phyloP scores from a whole-genome alignment of 2,329 filamentous ascomycete species.

The Monosporascus cannonballus region DNA sequence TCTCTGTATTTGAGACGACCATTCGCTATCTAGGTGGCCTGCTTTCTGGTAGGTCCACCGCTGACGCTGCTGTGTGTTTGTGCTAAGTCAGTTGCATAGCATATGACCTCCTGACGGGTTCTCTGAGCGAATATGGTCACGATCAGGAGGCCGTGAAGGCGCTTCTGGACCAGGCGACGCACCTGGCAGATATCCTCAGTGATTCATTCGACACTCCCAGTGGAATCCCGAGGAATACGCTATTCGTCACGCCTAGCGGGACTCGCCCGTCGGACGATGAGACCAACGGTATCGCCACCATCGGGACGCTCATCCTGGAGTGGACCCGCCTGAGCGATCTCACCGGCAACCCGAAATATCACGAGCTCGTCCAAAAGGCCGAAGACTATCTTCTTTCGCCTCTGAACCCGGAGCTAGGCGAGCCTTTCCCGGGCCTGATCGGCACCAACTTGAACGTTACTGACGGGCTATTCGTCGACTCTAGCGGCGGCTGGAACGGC shows the following conservation, averaged over 20 bases:
- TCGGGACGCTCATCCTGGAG: conserved; percentile 74
- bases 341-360: conserved; percentile 62
- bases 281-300: conserved; percentile 68
- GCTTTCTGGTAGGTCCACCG: conserved; percentile 51
- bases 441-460: conserved; percentile 60
- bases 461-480: conserved; percentile 62
- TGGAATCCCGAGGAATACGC: conserved; percentile 66
- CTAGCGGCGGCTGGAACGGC: conserved; percentile 68
- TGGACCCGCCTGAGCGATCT: conserved; percentile 78
- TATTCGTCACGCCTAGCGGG: conserved; percentile 50
- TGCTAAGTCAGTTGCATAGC: conserved; percentile 29
- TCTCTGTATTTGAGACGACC: conserved; percentile 85
- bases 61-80: conserved; percentile 1
- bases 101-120: conserved; percentile 68
- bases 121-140: conserved; percentile 45
- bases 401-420: conserved; percentile 45
- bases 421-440: conserved; percentile 73
- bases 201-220: conserved; percentile 72
- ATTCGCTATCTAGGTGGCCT: conserved; percentile 83
- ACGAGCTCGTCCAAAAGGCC: conserved; percentile 56
- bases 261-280: conserved; percentile 40
- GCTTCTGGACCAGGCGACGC: conserved; percentile 61
- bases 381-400: conserved; percentile 67
- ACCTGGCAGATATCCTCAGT: conserved; percentile 65
- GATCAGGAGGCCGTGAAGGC: conserved; percentile 42